phyloP scores from a whole-genome alignment of 495 filamentous ascomycete genomes.

The Sphaerosporella brunnea region DNA sequence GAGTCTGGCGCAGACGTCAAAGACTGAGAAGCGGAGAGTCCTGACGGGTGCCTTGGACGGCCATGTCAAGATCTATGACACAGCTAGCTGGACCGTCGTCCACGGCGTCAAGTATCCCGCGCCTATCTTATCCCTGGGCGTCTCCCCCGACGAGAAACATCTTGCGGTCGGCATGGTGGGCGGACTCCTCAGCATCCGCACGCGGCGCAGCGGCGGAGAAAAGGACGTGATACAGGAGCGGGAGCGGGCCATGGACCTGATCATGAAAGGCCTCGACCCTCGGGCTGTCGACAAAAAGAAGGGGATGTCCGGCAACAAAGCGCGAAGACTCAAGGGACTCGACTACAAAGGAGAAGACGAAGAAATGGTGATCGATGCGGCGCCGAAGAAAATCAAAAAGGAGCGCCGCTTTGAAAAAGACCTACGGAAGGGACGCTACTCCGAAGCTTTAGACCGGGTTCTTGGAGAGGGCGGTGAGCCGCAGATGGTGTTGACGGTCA shows the following conservation, averaged over 20 bases:
- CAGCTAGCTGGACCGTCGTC: slow-evolving; percentile 77
- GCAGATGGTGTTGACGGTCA: slow-evolving; percentile 48
- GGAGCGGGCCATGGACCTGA: slow-evolving; percentile 71
- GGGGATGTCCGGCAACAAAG: slow-evolving; percentile 47
- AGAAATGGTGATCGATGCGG: slow-evolving; percentile 73
- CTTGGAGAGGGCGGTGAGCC: slow-evolving; percentile 38
- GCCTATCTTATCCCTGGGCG: slow-evolving; percentile 65
- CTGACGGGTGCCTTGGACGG: slow-evolving; percentile 81
- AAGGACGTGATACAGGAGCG: slow-evolving; percentile 49
- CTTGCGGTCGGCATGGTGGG: slow-evolving; percentile 87
- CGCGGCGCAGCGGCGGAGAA: slow-evolving; percentile 64
- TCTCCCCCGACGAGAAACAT: slow-evolving; percentile 68
- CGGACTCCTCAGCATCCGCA: slow-evolving; percentile 71
- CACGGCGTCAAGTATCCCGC: slow-evolving; percentile 79
- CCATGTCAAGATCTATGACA: slow-evolving; percentile 92
- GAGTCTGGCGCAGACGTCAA: slow-evolving; percentile 44
- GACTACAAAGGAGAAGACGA: slow-evolving; percentile 72
- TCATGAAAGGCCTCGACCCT: slow-evolving; percentile 60
- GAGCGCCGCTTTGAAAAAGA: slow-evolving; percentile 62
- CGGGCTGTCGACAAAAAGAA: slow-evolving; percentile 52
- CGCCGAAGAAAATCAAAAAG: slow-evolving; percentile 38
- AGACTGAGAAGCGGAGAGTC: slow-evolving; percentile 45
- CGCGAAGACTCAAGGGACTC: slow-evolving; percentile 52
- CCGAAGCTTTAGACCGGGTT: slow-evolving; percentile 58
- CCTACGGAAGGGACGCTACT: slow-evolving; percentile 61